A percentile compares a stretch with the other conserved stretches of the same genome.
Conservation (phyloP, 495 filamentous ascomycete genomes). For the Penicillium canariense region DNA sequence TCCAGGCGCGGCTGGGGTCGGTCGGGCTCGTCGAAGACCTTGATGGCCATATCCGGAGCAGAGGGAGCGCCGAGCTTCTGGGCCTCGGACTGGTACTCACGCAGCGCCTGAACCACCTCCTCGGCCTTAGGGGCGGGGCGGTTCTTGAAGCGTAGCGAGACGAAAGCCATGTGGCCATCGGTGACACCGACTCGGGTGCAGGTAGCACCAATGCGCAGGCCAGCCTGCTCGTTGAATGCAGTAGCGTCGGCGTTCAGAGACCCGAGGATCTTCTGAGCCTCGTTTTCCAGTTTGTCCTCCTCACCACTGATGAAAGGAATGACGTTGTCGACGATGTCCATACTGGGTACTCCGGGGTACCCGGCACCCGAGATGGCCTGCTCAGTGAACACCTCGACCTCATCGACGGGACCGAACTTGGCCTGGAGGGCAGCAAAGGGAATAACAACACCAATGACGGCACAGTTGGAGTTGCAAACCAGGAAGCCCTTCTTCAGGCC, state of each 20-base stretch:
- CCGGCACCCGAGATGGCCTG: conserved; percentile 84
- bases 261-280: conserved; percentile 84
- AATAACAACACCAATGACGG: conserved; percentile 84
- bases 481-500: conserved; percentile 74
- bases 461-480: conserved; percentile 89
- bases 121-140: conserved; percentile 56
- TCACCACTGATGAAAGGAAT: conserved; percentile 85
- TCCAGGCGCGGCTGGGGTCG: conserved; percentile 84
- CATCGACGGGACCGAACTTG: conserved; percentile 69
- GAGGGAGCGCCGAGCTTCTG: conserved; percentile 73
- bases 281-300: conserved; percentile 83
- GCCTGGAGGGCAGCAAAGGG: conserved; percentile 82
- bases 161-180: conserved; percentile 82
- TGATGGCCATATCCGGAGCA: conserved; percentile 68
- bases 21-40: conserved; percentile 76
- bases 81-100: conserved; percentile 71
- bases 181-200: conserved; percentile 82
- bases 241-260: conserved; percentile 60
- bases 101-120: conserved; percentile 65
- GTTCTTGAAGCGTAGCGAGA: conserved; percentile 69
- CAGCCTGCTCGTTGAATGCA: conserved; percentile 61
- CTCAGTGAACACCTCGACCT: conserved; percentile 80
- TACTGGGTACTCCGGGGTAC: conserved; percentile 80
- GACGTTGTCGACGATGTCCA: conserved; percentile 76
- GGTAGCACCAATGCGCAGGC: conserved; percentile 69